Percentiles rank a stretch among this genome's conserved stretches.
Evolutionary conservation across 176 grass and related monocot species (phyloP).

Genomic region (sorghum (Sorghum bicolor)): Sorghum_bicolor_NCBIv3 NC_012871.2:74944001-74944500

Average conservation of each 20-base stretch:
- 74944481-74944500: not conserved
- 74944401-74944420: not conserved
- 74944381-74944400: not conserved
- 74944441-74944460: not conserved
- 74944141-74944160: not conserved
- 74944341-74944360: not conserved
- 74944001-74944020: not conserved
- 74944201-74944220: slow-evolving; percentile 80
- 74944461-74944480: not conserved
- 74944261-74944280: slow-evolving; percentile 51
- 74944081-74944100: slow-evolving; percentile 82
- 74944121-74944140: slow-evolving; percentile 30
- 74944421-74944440: not conserved
- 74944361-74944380: not conserved
- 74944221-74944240: slow-evolving; percentile 84
- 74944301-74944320: not conserved
- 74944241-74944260: slow-evolving; percentile 76
- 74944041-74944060: slow-evolving; percentile 87
- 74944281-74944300: no score
- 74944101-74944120: slow-evolving; percentile 97
- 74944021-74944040: slow-evolving; percentile 50
- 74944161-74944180: not conserved
- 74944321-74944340: not conserved
- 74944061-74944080: slow-evolving; percentile 85
- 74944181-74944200: not conserved